phyloP scores from a whole-genome alignment of 306 rosid species.

The Sophora flavescens region DNA sequence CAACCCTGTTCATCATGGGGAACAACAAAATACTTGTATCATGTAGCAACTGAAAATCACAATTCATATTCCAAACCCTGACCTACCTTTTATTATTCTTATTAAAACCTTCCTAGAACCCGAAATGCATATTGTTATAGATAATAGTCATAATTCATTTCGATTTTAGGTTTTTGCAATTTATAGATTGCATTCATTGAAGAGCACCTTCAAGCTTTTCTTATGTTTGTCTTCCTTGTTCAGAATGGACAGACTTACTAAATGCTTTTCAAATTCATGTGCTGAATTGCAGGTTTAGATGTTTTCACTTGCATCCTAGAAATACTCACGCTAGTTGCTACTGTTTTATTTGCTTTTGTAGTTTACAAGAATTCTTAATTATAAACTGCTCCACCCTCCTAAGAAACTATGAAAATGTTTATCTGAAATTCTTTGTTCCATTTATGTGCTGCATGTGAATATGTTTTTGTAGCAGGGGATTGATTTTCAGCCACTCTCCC shows the following conservation, averaged over 20 bases:
- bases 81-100: no score
- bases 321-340: neutral
- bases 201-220: neutral
- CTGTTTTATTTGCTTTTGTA: neutral
- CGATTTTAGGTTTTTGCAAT: neutral
- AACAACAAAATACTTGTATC: no score
- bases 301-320: slow-evolving; percentile 16
- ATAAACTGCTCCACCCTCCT: neutral
- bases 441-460: slow-evolving; percentile 16
- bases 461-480: neutral
- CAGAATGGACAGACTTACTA: slow-evolving; percentile 3
- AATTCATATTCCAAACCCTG: no score
- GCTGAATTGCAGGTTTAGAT: neutral
- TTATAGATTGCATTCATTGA: slow-evolving; percentile 38
- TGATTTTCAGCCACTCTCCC: slow-evolving; percentile 7
- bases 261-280: slow-evolving; percentile 11
- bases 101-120: no score
- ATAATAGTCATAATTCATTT: neutral
- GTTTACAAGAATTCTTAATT: neutral
- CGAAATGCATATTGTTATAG: neutral
- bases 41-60: no score
- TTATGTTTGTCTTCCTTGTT: slow-evolving; percentile 7
- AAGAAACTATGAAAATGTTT: neutral
- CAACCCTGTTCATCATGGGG: no score
- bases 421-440: neutral